phyloP scores from a whole-genome alignment of 805 yeast species.

The Candida nemodendra region DNA sequence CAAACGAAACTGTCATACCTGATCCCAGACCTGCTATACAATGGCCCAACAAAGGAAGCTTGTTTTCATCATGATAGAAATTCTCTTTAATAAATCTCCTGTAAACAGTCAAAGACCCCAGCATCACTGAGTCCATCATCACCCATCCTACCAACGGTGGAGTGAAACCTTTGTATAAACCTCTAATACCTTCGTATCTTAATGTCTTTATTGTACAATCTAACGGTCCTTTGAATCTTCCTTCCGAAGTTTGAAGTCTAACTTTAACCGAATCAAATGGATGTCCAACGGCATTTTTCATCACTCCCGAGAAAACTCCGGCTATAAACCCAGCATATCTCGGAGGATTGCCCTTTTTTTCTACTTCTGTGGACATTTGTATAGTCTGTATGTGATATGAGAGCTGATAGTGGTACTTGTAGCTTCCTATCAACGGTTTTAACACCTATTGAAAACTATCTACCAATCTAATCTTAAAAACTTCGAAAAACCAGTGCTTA shows the following conservation, averaged over 20 bases:
- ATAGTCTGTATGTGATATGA: too few species aligned
- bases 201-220: slow-evolving; percentile 77
- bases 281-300: slow-evolving; percentile 88
- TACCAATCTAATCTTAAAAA: too few species aligned
- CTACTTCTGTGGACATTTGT: slow-evolving; percentile 12
- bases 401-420: too few species aligned
- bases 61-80: slow-evolving; percentile 57
- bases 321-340: slow-evolving; percentile 77
- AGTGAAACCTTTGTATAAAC: slow-evolving; percentile 86
- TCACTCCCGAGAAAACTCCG: slow-evolving; percentile 83
- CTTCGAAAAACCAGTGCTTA: too few species aligned
- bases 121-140: slow-evolving; percentile 86
- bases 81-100: slow-evolving; percentile 63
- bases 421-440: too few species aligned
- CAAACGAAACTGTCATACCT: slow-evolving; percentile 89
- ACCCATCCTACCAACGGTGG: slow-evolving; percentile 96
- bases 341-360: slow-evolving; percentile 39
- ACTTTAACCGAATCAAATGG: slow-evolving; percentile 92
- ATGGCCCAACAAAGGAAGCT: slow-evolving; percentile 73
- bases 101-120: slow-evolving; percentile 82
- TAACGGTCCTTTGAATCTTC: slow-evolving; percentile 73
- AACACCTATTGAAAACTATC: too few species aligned
- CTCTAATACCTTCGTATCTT: slow-evolving; percentile 70
- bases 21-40: slow-evolving; percentile 76
- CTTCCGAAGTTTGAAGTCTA: slow-evolving; percentile 73